These are phyloP conservation scores for Globisporangium parvum DNA, from an alignment of 352 stramenopile species.

Conservation along the genomic window DNA sequence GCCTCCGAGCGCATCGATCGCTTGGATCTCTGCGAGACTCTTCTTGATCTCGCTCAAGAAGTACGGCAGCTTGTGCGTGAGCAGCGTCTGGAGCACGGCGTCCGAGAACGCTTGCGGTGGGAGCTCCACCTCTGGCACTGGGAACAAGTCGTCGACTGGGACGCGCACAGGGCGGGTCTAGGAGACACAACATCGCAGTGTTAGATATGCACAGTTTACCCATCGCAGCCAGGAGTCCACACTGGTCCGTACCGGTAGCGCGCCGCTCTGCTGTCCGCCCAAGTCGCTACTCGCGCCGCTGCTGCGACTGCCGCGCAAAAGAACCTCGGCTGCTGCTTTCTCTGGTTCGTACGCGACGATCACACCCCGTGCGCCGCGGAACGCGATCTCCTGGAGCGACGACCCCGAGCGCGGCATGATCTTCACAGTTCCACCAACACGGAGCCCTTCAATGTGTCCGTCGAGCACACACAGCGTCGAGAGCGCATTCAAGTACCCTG, in stretches of 20 bases:
- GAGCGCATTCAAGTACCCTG: slow-evolving; percentile 54
- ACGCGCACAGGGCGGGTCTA: slow-evolving; percentile 76
- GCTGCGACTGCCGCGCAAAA: slow-evolving; percentile 42
- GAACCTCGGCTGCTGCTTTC: slow-evolving; percentile 76
- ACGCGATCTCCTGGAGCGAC: slow-evolving; percentile 65
- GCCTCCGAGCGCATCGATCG: slow-evolving; percentile 33
- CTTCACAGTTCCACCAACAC: slow-evolving; percentile 76
- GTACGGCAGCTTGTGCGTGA: slow-evolving; percentile 67
- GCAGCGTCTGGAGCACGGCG: slow-evolving; percentile 51
- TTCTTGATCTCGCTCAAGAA: slow-evolving; percentile 79
- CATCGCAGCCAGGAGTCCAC: too few relatives aligned
- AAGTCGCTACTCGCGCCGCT: slow-evolving; percentile 7
- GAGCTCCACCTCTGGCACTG: slow-evolving; percentile 71
- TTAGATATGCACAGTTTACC: background rate
- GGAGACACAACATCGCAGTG: background rate
- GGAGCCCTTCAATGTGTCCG: slow-evolving; percentile 79
- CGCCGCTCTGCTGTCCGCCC: slow-evolving; percentile 22
- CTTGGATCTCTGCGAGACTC: slow-evolving; percentile 51
- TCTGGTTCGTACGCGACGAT: slow-evolving; percentile 77
- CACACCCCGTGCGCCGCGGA: slow-evolving; percentile 63
- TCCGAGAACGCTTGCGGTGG: slow-evolving; percentile 62
- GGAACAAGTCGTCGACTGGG: slow-evolving; percentile 75
- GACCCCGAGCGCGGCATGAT: slow-evolving; percentile 72
- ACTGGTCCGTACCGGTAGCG: slow-evolving; percentile 36
- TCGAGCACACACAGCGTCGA: slow-evolving; percentile 78